Percentiles rank a stretch among this genome's conserved stretches.
These are phyloP conservation scores for Diaporthe sp. DNA, from an alignment of 2,329 filamentous ascomycete species.

Conservation along the genomic window DNA sequence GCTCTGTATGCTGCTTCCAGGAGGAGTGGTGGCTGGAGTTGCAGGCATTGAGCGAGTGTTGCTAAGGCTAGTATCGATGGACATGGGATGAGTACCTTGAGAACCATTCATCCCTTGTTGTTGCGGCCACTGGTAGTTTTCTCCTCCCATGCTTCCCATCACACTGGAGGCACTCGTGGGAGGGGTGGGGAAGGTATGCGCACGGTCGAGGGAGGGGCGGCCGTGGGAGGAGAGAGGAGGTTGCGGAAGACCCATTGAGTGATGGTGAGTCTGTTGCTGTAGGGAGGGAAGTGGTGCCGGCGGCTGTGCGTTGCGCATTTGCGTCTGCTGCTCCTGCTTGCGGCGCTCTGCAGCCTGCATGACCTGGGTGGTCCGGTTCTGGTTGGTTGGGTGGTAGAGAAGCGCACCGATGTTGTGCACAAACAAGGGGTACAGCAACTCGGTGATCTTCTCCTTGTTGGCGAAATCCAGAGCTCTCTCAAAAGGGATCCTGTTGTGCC, in stretches of 20 bases:
- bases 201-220: constrained; percentile 84
- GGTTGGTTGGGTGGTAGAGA: constrained; percentile 93
- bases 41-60: constrained; percentile 89
- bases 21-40: constrained; percentile 92
- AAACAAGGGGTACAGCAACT: constrained; percentile 93
- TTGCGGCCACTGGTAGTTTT: constrained; percentile 84
- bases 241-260: constrained; percentile 71
- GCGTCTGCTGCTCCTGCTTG: constrained; percentile 76
- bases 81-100: constrained; percentile 78
- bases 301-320: constrained; percentile 73
- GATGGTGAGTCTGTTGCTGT: constrained; percentile 73
- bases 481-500: constrained; percentile 87
- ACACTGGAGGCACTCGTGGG: constrained; percentile 93
- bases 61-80: constrained; percentile 84
- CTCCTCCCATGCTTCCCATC: constrained; percentile 79
- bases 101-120: constrained; percentile 71
- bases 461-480: constrained; percentile 98
- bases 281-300: constrained; percentile 75
- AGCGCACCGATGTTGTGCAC: constrained; percentile 97
- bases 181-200: constrained; percentile 94
- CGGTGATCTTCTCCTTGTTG: constrained; percentile 99
- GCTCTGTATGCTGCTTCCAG: constrained; percentile 80
- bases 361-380: constrained; percentile 84
- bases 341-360: constrained; percentile 88
- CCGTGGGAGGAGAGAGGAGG: constrained; percentile 75